Evolutionary conservation across 2,329 filamentous ascomycete genomes (phyloP).

Genomic region (Cladosporium cucumerinum): DNA sequence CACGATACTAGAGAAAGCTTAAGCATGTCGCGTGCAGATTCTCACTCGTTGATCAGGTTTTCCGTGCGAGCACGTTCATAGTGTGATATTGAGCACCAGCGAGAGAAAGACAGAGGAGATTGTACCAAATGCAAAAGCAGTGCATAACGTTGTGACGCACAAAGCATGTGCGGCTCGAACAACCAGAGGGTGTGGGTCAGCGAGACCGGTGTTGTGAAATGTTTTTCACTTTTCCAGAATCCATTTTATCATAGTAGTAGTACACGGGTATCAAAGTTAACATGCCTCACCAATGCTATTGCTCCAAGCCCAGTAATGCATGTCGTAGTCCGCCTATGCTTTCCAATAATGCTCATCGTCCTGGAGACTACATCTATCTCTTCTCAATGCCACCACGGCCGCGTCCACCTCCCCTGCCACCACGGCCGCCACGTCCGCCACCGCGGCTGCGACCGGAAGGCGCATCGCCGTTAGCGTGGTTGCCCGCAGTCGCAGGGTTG

Average conservation of each 20-base stretch:
- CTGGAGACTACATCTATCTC: no score
- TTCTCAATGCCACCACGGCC: slow-evolving; percentile 18
- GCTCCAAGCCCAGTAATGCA: slow-evolving; percentile 4
- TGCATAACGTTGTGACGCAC: no score
- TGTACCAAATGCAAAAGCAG: no score
- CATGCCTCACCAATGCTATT: slow-evolving; percentile 11
- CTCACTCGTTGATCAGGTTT: no score
- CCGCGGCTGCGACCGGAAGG: slow-evolving; percentile 5
- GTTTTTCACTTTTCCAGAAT: background rate
- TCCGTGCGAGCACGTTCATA: no score
- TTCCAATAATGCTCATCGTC: background rate
- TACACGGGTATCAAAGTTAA: slow-evolving; percentile 18
- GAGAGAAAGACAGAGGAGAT: no score
- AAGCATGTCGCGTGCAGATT: no score
- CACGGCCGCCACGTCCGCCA: slow-evolving; percentile 15
- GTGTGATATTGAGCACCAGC: no score
- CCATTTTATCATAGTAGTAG: slow-evolving; percentile 2
- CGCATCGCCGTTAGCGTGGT: slow-evolving; percentile 6
- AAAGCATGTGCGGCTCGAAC: no score
- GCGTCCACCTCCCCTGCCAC: slow-evolving; percentile 17
- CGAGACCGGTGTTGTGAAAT: background rate
- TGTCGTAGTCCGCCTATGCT: background rate
- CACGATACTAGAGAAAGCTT: no score
- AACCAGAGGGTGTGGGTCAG: background rate
- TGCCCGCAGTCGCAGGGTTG: background rate